phyloP scores from a whole-genome alignment of 768 basidiomycete genomes.

The Hydnum rufescens region DNA sequence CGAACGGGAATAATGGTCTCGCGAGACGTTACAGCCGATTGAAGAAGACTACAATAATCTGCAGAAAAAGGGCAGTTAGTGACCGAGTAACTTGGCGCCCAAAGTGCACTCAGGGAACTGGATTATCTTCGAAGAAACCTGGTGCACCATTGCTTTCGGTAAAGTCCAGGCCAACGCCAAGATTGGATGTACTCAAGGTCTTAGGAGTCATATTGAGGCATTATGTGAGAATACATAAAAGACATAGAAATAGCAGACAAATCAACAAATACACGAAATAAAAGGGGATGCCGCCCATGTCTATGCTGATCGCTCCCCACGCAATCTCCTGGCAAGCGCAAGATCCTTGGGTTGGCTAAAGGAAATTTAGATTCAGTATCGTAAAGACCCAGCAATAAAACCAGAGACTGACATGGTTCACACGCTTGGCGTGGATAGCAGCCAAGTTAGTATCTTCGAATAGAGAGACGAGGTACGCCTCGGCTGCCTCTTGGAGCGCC shows the following conservation, averaged over 20 bases:
- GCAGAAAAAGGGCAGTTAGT: too few species aligned
- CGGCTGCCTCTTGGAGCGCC: slow-evolving; percentile 33
- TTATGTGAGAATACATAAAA: background rate
- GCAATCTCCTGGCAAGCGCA: slow-evolving; percentile 65
- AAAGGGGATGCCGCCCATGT: too few species aligned
- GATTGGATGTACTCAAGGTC: too few species aligned
- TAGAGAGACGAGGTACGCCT: slow-evolving; percentile 32
- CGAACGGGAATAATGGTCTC: too few species aligned
- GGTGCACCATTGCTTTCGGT: too few species aligned
- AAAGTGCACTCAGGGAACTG: too few species aligned
- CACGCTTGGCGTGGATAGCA: slow-evolving; percentile 31
- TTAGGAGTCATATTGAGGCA: too few species aligned
- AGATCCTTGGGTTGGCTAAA: slow-evolving; percentile 63
- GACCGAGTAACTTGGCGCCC: too few species aligned
- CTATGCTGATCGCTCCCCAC: slow-evolving; percentile 40
- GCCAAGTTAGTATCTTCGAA: slow-evolving; percentile 27
- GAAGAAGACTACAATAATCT: too few species aligned
- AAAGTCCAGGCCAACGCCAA: too few species aligned
- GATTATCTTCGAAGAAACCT: too few species aligned
- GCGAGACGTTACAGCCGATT: too few species aligned
- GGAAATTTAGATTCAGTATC: background rate
- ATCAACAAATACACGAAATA: background rate
- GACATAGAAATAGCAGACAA: background rate
- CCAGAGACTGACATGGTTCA: slow-evolving; percentile 33
- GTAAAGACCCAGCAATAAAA: background rate